phyloP scores from a whole-genome alignment of 805 yeast species.

The Kodamaea jinghongensis region DNA sequence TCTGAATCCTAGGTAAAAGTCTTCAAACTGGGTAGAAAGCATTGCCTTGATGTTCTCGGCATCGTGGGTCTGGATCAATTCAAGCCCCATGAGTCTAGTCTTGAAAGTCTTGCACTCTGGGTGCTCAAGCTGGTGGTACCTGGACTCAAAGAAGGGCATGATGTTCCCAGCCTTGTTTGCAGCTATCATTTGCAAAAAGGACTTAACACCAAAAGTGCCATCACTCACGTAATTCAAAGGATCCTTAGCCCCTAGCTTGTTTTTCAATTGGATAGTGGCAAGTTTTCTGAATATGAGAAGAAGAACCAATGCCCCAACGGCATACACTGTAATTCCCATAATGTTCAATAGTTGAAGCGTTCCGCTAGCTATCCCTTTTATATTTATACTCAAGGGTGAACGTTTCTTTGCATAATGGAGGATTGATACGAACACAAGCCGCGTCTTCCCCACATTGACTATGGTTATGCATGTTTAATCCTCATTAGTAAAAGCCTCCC shows the following conservation, averaged over 20 bases:
- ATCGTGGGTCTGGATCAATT: conserved; percentile 28
- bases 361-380: too few relatives aligned
- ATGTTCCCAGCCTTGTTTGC: conserved; percentile 4
- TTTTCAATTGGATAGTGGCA: too few relatives aligned
- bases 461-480: too few relatives aligned
- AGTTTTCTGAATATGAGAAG: too few relatives aligned
- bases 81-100: conserved; percentile 14
- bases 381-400: too few relatives aligned
- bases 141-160: not conserved
- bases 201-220: conserved; percentile 4
- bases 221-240: not conserved
- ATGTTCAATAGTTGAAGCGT: too few relatives aligned
- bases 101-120: conserved; percentile 8
- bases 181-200: not conserved
- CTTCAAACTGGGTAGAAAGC: conserved; percentile 42
- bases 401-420: too few relatives aligned
- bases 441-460: too few relatives aligned
- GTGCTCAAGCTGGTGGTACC: not conserved
- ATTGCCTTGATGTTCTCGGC: conserved; percentile 43
- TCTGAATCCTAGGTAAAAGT: conserved; percentile 38
- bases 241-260: conserved; percentile 7
- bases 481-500: too few relatives aligned
- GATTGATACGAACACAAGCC: too few relatives aligned
- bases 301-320: too few relatives aligned
- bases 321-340: too few relatives aligned